A percentile compares a stretch with the other conserved stretches of the same genome.
phyloP scores from a whole-genome alignment of 768 basidiomycete species.

The Sistotremastrum suecicum region DNA sequence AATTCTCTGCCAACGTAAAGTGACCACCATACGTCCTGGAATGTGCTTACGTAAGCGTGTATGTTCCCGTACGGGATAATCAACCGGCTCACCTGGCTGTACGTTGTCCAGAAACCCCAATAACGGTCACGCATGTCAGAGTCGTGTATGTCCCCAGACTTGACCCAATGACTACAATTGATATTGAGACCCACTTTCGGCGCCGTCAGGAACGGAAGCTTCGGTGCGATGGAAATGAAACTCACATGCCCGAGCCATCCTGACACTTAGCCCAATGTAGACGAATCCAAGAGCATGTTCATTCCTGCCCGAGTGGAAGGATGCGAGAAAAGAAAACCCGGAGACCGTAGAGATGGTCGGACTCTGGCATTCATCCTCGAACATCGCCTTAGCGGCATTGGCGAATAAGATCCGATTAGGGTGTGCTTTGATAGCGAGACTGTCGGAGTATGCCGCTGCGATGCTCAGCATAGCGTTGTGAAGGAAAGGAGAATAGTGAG shows the following conservation, averaged over 20 bases:
- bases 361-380: conserved; percentile 25
- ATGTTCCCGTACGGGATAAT: no score
- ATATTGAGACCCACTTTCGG: conserved; percentile 38
- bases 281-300: conserved; percentile 31
- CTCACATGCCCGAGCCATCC: conserved; percentile 47
- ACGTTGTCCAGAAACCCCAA: conserved; percentile 48
- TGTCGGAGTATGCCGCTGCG: conserved; percentile 24
- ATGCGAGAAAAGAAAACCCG: conserved; percentile 23
- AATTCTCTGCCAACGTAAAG: conserved; percentile 50
- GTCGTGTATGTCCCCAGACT: conserved; percentile 33
- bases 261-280: conserved; percentile 40
- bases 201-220: neutral
- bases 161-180: conserved; percentile 44
- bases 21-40: conserved; percentile 48
- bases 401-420: conserved; percentile 19
- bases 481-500: conserved; percentile 60
- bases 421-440: conserved; percentile 17
- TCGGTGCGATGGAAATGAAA: conserved; percentile 1
- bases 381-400: conserved; percentile 21
- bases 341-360: conserved; percentile 29
- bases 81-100: conserved; percentile 27
- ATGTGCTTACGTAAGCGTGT: neutral
- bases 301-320: conserved; percentile 23
- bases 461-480: conserved; percentile 50
- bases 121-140: conserved; percentile 44